Evolutionary conservation across 768 basidiomycete species (phyloP).

Genomic region (Gelatoporia subvermispora): DNA sequence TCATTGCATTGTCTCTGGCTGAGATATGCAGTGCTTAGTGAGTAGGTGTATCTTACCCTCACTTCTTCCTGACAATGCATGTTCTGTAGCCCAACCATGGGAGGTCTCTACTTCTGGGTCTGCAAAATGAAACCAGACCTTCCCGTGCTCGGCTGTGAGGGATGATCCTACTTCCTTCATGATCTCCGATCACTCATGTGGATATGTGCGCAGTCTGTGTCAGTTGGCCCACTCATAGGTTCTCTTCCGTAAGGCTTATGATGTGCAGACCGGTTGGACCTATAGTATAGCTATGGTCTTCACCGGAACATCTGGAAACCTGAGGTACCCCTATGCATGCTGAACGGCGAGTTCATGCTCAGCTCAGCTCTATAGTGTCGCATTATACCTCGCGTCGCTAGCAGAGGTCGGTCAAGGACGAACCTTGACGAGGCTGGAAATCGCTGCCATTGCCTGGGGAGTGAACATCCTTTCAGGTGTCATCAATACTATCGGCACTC

Average conservation of each 20-base stretch:
- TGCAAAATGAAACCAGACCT: slow-evolving; percentile 54
- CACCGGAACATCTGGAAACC: slow-evolving; percentile 55
- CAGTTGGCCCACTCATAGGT: not conserved
- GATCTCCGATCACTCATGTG: not conserved
- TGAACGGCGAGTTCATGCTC: not conserved
- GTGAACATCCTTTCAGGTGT: slow-evolving; percentile 51
- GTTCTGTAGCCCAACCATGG: slow-evolving; percentile 44
- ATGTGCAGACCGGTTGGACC: slow-evolving; percentile 47
- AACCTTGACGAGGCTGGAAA: slow-evolving; percentile 42
- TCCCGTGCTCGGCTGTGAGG: slow-evolving; percentile 50
- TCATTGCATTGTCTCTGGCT: slow-evolving; percentile 51
- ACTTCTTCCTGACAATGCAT: not conserved
- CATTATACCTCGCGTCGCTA: slow-evolving; percentile 50
- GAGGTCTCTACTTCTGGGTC: slow-evolving; percentile 60
- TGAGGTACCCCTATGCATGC: slow-evolving; percentile 30
- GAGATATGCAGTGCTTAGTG: slow-evolving; percentile 58
- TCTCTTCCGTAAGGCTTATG: not conserved
- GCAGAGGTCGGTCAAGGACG: slow-evolving; percentile 44
- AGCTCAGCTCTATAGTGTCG: slow-evolving; percentile 32
- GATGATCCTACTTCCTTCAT: not conserved
- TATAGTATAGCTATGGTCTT: slow-evolving; percentile 59
- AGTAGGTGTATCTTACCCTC: slow-evolving; percentile 13
- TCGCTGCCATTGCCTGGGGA: slow-evolving; percentile 51
- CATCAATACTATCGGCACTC: slow-evolving; percentile 52
- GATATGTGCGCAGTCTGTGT: slow-evolving; percentile 1